Conservation (phyloP, 192 early-diverging fungal species). For the Tieghemiomyces parasiticus region DNA sequence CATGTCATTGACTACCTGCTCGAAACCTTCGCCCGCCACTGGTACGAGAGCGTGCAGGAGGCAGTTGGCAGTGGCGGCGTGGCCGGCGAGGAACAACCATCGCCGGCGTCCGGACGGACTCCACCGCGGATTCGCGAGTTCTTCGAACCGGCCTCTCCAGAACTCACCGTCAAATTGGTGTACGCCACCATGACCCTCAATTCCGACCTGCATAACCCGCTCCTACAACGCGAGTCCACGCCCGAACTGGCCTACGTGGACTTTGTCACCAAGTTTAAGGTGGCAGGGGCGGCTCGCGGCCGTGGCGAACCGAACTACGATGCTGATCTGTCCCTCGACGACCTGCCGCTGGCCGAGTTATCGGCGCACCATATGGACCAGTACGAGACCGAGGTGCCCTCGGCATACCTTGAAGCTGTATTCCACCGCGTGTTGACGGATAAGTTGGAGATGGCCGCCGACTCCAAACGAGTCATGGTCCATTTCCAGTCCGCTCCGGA, state of each 20-base stretch:
- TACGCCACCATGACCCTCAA: slow-evolving; percentile 31
- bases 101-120: no score
- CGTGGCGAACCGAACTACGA: background rate
- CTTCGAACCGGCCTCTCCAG: slow-evolving; percentile 28
- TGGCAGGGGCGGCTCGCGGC: background rate
- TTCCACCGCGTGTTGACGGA: background rate
- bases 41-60: slow-evolving; percentile 24
- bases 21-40: slow-evolving; percentile 27
- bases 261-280: slow-evolving; percentile 9
- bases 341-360: background rate
- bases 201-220: slow-evolving; percentile 31
- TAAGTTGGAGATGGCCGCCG: slow-evolving; percentile 7
- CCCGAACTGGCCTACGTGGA: slow-evolving; percentile 14
- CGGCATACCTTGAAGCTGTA: background rate
- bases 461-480: slow-evolving; percentile 9
- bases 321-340: background rate
- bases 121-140: slow-evolving; percentile 10
- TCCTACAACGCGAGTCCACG: slow-evolving; percentile 21
- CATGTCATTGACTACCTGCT: slow-evolving; percentile 24
- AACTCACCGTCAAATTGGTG: slow-evolving; percentile 28
- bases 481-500: slow-evolving; percentile 2
- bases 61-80: background rate
- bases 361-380: background rate
- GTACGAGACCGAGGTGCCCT: background rate
- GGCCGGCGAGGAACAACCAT: no score